These are phyloP conservation scores for Fusarium udum DNA, from an alignment of 2,329 filamentous ascomycete genomes.

Conservation along the genomic window DNA sequence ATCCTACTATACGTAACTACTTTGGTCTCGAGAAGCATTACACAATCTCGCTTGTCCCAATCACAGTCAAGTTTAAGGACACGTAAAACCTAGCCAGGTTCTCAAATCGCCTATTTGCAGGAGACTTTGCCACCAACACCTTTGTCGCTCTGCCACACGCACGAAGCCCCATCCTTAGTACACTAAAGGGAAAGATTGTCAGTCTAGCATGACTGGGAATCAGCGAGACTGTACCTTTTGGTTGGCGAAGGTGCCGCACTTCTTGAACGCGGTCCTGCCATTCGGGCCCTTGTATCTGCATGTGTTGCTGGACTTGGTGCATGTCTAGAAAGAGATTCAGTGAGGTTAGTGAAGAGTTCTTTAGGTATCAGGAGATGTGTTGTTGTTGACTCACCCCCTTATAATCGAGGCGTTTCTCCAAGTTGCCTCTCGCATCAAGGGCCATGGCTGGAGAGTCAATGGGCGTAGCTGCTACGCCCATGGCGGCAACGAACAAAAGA, in stretches of 20 bases:
- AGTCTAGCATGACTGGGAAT: rapidly evolving
- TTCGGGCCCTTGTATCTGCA: not conserved
- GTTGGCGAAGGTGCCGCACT: not conserved
- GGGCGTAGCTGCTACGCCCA: not conserved
- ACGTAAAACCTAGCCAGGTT: rapidly evolving
- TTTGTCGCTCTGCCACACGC: not conserved
- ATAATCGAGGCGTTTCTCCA: not conserved
- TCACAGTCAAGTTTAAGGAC: not conserved
- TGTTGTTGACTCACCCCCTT: not conserved
- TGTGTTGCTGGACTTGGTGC: not conserved
- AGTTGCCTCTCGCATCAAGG: not conserved
- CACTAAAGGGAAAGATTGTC: not conserved
- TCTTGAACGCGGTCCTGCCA: not conserved
- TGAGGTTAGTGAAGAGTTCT: rapidly evolving
- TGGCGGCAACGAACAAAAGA: not conserved
- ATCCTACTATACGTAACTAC: too few relatives aligned
- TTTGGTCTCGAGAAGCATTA: too few relatives aligned
- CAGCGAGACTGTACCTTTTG: not conserved
- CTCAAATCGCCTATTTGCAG: not conserved
- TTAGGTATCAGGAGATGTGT: rapidly evolving
- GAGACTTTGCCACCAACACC: not conserved
- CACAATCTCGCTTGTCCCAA: not conserved
- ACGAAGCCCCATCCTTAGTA: not conserved
- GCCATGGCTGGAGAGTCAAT: not conserved
- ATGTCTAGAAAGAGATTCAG: not conserved